These are phyloP conservation scores for Kodamaea arcana DNA, from an alignment of 1,139 yeast species.

Conservation along the genomic window DNA sequence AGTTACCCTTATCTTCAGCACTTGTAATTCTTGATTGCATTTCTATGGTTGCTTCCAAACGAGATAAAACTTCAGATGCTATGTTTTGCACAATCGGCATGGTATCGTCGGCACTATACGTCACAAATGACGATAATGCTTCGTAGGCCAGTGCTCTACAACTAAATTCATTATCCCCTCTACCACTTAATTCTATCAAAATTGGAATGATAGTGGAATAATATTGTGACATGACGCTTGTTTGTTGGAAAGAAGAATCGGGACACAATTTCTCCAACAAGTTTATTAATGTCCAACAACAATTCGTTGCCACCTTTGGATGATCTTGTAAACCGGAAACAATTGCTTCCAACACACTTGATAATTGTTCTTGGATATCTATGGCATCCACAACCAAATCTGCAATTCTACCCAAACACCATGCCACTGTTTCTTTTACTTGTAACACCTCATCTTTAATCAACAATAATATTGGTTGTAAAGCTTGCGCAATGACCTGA, in stretches of 20 bases:
- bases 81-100: constrained; percentile 65
- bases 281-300: constrained; percentile 96
- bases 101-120: constrained; percentile 68
- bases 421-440: constrained; percentile 94
- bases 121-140: constrained; percentile 79
- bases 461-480: constrained; percentile 68
- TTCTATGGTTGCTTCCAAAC: constrained; percentile 64
- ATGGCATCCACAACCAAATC: constrained; percentile 81
- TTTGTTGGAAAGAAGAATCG: constrained; percentile 50
- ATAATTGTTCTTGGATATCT: constrained; percentile 59
- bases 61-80: constrained; percentile 67
- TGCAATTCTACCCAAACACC: constrained; percentile 97
- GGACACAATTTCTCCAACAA: constrained; percentile 76
- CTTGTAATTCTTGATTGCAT: constrained; percentile 51
- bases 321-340: constrained; percentile 79
- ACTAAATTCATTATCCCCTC: constrained; percentile 76
- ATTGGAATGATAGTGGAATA: constrained; percentile 67
- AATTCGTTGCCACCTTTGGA: constrained; percentile 88
- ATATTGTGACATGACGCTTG: constrained; percentile 69
- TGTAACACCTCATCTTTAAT: constrained; percentile 74
- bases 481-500: constrained; percentile 70
- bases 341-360: constrained; percentile 68
- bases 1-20: constrained; percentile 67
- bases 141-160: constrained; percentile 96
- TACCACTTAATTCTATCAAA: constrained; percentile 63